Conservation (phyloP, 129 eudicot genomes). For the Centaurea solstitialis region DNA sequence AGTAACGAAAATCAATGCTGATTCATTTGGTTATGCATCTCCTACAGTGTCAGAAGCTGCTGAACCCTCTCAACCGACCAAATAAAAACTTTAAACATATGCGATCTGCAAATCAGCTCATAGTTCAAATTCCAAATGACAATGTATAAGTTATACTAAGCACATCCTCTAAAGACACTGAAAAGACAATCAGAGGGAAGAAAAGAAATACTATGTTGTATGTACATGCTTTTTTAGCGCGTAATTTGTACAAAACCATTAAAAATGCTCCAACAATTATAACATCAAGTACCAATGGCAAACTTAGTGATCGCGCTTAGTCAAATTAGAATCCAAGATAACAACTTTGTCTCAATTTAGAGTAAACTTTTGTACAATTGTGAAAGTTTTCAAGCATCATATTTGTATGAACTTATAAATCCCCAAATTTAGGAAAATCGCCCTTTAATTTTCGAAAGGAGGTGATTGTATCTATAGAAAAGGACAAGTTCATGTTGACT, state of each 20-base stretch:
- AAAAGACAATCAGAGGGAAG: neutral
- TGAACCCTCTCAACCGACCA: neutral
- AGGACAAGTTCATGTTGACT: neutral
- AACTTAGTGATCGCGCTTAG: neutral
- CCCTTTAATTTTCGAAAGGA: neutral
- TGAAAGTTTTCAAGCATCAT: conserved; percentile 8
- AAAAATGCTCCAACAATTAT: neutral
- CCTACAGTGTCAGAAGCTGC: neutral
- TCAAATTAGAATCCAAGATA: conserved; percentile 2
- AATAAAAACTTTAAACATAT: neutral
- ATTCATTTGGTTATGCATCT: neutral
- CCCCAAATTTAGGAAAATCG: neutral
- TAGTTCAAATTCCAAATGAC: neutral
- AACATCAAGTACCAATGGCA: neutral
- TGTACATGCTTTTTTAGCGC: neutral
- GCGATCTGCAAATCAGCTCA: neutral
- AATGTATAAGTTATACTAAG: neutral
- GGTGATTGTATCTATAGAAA: neutral
- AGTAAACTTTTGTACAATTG: neutral
- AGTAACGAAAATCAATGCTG: neutral
- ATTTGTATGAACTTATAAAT: neutral
- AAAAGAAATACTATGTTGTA: neutral
- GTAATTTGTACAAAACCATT: neutral
- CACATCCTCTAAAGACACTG: neutral
- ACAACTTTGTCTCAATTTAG: neutral